Conservation (phyloP, 495 filamentous ascomycete species). For the Glonium stellatum region DNA sequence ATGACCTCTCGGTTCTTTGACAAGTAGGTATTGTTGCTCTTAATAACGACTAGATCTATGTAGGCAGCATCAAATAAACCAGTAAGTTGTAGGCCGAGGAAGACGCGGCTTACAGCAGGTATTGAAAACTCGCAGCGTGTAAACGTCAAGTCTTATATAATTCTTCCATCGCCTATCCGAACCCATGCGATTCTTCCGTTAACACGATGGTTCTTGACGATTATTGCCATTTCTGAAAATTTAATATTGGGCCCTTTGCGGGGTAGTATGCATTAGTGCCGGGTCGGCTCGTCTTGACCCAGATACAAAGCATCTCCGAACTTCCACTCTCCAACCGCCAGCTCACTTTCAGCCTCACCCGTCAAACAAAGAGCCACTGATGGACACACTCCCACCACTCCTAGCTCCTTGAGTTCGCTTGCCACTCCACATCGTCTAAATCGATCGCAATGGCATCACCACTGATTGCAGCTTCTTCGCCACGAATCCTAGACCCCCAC, state of each 20-base stretch:
- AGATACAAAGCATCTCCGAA: neutral
- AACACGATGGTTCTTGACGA: too few relatives aligned
- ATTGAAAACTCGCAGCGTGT: too few relatives aligned
- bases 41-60: too few relatives aligned
- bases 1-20: too few relatives aligned
- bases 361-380: neutral
- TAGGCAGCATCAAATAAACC: too few relatives aligned
- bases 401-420: too few relatives aligned
- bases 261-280: conserved; percentile 2
- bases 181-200: too few relatives aligned
- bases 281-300: conserved; percentile 1
- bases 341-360: neutral
- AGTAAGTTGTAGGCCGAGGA: too few relatives aligned
- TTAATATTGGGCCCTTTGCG: neutral
- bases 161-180: too few relatives aligned
- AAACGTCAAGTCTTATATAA: too few relatives aligned
- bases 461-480: conserved; percentile 15
- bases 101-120: too few relatives aligned
- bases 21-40: too few relatives aligned
- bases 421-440: neutral
- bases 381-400: neutral
- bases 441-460: conserved; percentile 25
- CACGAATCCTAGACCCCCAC: conserved; percentile 17
- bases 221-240: neutral
- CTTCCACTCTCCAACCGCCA: neutral